Percentiles rank a stretch among this genome's conserved stretches.
These are phyloP conservation scores for Didymella sp. DNA, from an alignment of 2,329 filamentous ascomycete species.

Conservation along the genomic window DNA sequence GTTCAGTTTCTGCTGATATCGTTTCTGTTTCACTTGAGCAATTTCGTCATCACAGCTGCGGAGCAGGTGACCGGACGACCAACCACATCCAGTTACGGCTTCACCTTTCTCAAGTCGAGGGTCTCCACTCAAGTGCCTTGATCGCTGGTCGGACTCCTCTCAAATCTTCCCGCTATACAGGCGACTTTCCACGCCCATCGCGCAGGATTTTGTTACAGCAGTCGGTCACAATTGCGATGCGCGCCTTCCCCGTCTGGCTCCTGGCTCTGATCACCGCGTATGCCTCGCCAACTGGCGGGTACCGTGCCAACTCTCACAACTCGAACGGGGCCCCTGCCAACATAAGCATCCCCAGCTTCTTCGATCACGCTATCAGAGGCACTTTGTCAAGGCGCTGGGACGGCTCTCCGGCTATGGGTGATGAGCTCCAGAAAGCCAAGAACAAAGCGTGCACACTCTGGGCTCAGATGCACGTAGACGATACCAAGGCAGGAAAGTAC, in stretches of 20 bases:
- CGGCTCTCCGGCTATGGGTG: slow-evolving; percentile 13
- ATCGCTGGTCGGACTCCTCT: background rate
- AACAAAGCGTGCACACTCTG: slow-evolving; percentile 3
- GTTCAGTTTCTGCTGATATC: background rate
- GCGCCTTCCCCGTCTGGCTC: background rate
- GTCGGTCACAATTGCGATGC: background rate
- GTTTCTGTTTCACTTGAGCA: background rate
- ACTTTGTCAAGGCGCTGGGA: slow-evolving; percentile 5
- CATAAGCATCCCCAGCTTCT: background rate
- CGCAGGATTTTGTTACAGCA: background rate
- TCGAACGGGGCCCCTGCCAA: no score
- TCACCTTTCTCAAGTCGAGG: background rate
- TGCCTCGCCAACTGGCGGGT: background rate
- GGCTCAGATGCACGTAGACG: slow-evolving; percentile 10
- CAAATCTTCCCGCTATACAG: no score
- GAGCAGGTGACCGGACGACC: background rate
- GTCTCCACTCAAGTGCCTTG: background rate
- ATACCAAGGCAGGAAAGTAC: background rate
- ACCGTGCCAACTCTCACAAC: background rate
- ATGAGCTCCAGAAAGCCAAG: slow-evolving; percentile 1
- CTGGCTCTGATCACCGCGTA: background rate
- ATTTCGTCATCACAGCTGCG: background rate
- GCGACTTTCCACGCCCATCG: background rate
- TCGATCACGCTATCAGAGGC: background rate
- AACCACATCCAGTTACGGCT: background rate